These are phyloP conservation scores for Blastocrithidia nonstop DNA, from an alignment of 208 protist genomes.

Conservation along the genomic window DNA sequence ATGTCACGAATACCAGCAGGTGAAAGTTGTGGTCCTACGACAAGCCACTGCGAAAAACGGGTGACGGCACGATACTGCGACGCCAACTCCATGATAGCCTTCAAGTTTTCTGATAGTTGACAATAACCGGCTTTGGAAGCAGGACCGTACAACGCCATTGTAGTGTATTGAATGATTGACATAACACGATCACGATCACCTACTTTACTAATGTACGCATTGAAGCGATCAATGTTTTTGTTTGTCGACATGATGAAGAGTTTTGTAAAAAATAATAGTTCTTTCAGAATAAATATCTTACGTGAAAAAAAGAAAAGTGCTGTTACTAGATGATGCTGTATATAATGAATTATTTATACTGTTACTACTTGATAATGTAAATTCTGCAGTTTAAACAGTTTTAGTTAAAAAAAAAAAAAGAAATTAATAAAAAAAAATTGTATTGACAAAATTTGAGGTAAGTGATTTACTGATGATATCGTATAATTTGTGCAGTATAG, in stretches of 20 bases:
- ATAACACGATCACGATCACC: conserved; percentile 54
- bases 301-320: conserved; percentile 7
- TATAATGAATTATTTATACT: too few species aligned
- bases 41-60: conserved; percentile 54
- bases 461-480: too few species aligned
- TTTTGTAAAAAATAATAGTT: conserved; percentile 4
- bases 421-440: too few species aligned
- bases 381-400: too few species aligned
- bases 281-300: conserved; percentile 5
- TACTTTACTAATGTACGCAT: conserved; percentile 28
- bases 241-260: neutral
- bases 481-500: too few species aligned
- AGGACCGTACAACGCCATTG: conserved; percentile 28
- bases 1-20: conserved; percentile 19
- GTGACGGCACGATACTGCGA: conserved; percentile 58
- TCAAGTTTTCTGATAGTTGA: conserved; percentile 20
- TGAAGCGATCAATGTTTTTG: conserved; percentile 25
- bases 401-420: too few species aligned
- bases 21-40: conserved; percentile 33
- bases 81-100: conserved; percentile 26
- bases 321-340: neutral
- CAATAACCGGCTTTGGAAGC: conserved; percentile 17
- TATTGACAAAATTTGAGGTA: too few species aligned
- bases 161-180: conserved; percentile 43
- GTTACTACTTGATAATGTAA: too few species aligned